Evolutionary conservation across 371 early-diverging fungal genomes (phyloP).

Genomic region (Smittium culicis): DNA sequence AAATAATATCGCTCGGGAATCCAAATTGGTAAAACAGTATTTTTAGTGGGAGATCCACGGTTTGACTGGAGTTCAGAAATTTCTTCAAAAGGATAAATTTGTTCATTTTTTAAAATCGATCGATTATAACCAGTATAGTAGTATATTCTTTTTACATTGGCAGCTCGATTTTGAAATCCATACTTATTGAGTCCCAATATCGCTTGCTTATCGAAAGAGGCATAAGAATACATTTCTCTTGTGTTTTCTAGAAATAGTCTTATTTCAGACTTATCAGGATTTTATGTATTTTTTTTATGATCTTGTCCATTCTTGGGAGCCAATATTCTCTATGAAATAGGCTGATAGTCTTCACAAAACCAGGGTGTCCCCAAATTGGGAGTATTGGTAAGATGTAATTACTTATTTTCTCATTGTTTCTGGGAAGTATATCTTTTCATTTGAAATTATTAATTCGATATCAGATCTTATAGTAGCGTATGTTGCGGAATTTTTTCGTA

Average conservation of each 20-base stretch:
- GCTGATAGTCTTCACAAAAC: conserved; percentile 2
- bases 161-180: conserved; percentile 38
- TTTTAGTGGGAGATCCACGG: conserved; percentile 6
- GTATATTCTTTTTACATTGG: conserved; percentile 24
- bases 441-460: not conserved
- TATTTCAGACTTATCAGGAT: conserved; percentile 6
- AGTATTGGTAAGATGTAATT: not conserved
- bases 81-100: conserved; percentile 29
- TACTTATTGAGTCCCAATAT: conserved; percentile 32
- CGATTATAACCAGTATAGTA: conserved; percentile 34
- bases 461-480: not conserved
- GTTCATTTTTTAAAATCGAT: conserved; percentile 32
- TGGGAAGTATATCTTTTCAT: conserved; percentile 2
- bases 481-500: not conserved
- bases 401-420: not conserved
- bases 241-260: conserved; percentile 1
- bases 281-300: conserved; percentile 7
- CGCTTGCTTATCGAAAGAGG: conserved; percentile 26
- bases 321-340: conserved; percentile 8
- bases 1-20: conserved; percentile 9
- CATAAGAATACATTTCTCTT: conserved; percentile 25
- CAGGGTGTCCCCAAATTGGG: not conserved
- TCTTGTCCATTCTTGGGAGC: not conserved
- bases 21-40: not conserved
- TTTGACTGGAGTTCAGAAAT: conserved; percentile 14